Evolutionary conservation across 345 rosid genomes (phyloP).

Genomic region (Punica granatum): DNA sequence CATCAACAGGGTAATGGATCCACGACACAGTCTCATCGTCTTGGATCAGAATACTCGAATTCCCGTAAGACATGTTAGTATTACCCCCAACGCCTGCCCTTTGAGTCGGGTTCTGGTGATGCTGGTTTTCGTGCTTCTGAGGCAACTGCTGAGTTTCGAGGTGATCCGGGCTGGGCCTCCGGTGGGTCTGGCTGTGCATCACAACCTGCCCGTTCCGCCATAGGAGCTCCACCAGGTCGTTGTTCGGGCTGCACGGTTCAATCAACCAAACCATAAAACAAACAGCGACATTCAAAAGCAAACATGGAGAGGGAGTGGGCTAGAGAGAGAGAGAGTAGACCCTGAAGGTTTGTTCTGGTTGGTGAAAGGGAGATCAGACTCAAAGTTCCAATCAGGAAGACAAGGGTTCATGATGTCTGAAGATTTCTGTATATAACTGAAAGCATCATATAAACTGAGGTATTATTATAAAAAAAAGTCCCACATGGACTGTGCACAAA

Average conservation of each 20-base stretch:
- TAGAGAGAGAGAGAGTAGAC: slow-evolving; percentile 21
- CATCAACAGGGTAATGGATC: slow-evolving; percentile 52
- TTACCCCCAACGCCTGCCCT: slow-evolving; percentile 12
- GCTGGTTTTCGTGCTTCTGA: neutral
- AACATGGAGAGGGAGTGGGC: neutral
- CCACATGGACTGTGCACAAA: neutral
- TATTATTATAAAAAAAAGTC: too few species aligned
- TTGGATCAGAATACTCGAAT: slow-evolving; percentile 30
- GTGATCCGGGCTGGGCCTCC: slow-evolving; percentile 21
- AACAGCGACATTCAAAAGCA: neutral
- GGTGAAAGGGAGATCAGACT: slow-evolving; percentile 29
- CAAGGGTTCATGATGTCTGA: slow-evolving; percentile 45
- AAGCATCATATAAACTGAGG: neutral
- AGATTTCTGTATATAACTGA: slow-evolving; percentile 1
- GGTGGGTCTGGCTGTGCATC: slow-evolving; percentile 45
- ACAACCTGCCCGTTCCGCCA: slow-evolving; percentile 68
- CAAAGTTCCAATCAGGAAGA: slow-evolving; percentile 50
- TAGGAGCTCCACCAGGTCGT: slow-evolving; percentile 57
- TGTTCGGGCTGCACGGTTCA: slow-evolving; percentile 33
- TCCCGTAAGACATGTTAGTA: slow-evolving; percentile 13
- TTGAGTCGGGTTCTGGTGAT: slow-evolving; percentile 11
- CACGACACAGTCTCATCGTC: slow-evolving; percentile 61
- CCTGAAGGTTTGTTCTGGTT: slow-evolving; percentile 31
- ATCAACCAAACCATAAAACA: slow-evolving; percentile 9
- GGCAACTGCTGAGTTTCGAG: slow-evolving; percentile 19